Evolutionary conservation across 371 early-diverging fungal genomes (phyloP).

Genomic region (Mortierella sp.): DNA sequence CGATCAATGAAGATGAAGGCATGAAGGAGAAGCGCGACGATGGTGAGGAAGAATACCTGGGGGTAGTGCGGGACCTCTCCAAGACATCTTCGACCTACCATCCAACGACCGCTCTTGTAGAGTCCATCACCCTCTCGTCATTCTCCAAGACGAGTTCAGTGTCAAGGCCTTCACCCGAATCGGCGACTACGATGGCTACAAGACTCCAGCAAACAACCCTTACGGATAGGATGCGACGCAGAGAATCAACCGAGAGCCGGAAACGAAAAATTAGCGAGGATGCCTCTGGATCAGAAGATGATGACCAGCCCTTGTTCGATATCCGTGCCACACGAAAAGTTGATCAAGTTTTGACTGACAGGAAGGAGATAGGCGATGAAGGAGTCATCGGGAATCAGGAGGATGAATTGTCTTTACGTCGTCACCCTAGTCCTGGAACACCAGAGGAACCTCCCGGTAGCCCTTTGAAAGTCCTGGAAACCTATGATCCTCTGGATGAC

Average conservation of each 20-base stretch:
- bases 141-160: slow-evolving; percentile 1
- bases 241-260: background rate
- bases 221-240: slow-evolving; percentile 7
- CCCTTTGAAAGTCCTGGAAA: slow-evolving; percentile 29
- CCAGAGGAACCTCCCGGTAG: background rate
- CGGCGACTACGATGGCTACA: background rate
- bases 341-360: background rate
- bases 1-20: background rate
- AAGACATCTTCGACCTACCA: background rate
- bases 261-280: slow-evolving; percentile 30
- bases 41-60: background rate
- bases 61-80: background rate
- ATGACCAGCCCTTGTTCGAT: background rate
- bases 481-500: slow-evolving; percentile 50
- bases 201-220: slow-evolving; percentile 36
- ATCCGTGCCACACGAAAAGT: background rate
- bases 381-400: background rate
- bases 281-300: slow-evolving; percentile 24
- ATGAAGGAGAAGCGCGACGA: background rate
- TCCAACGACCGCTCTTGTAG: background rate
- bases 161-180: background rate
- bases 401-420: background rate
- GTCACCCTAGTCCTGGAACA: background rate
- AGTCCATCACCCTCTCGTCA: slow-evolving; percentile 16
- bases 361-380: background rate